Evolutionary conservation across 352 stramenopile species (phyloP).

Genomic region (Pythium rishiriense): DNA sequence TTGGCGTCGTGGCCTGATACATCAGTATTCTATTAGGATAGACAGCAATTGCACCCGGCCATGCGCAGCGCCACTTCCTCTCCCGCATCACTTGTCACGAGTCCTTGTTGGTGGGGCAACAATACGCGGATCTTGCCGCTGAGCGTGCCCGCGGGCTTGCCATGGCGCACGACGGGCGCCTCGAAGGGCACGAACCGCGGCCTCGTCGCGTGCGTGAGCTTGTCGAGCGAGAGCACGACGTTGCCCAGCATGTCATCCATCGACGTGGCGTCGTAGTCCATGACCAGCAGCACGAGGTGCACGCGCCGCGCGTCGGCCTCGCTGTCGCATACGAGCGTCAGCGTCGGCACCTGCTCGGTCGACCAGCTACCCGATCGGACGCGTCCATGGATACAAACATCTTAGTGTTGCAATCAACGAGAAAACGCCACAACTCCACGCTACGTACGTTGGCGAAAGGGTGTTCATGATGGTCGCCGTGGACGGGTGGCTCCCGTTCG

Average conservation of each 20-base stretch:
- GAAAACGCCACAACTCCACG: not conserved
- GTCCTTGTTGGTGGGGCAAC: conserved; percentile 45
- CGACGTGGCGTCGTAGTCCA: conserved; percentile 82
- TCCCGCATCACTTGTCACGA: not conserved
- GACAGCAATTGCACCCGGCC: conserved; percentile 50
- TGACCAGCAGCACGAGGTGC: conserved; percentile 74
- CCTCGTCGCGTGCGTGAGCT: conserved; percentile 43
- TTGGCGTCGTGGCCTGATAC: too few species aligned
- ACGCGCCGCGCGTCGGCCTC: conserved; percentile 57
- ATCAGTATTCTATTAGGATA: conserved; percentile 34
- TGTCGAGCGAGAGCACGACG: conserved; percentile 55
- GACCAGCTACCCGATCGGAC: conserved; percentile 38
- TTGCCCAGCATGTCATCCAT: conserved; percentile 73
- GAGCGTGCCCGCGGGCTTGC: conserved; percentile 53
- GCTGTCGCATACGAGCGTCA: conserved; percentile 51
- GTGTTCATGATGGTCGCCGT: conserved; percentile 66
- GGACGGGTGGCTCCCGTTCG: conserved; percentile 46
- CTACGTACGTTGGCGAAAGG: conserved; percentile 54
- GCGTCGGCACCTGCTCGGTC: conserved; percentile 63
- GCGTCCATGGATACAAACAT: not conserved
- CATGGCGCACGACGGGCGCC: conserved; percentile 42
- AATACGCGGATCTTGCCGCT: conserved; percentile 59
- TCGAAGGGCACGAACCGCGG: conserved; percentile 58
- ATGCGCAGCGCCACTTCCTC: conserved; percentile 29
- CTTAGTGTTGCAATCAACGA: too few species aligned